Conservation (phyloP, 2,329 filamentous ascomycete species). For the Alternaria sp. region DNA sequence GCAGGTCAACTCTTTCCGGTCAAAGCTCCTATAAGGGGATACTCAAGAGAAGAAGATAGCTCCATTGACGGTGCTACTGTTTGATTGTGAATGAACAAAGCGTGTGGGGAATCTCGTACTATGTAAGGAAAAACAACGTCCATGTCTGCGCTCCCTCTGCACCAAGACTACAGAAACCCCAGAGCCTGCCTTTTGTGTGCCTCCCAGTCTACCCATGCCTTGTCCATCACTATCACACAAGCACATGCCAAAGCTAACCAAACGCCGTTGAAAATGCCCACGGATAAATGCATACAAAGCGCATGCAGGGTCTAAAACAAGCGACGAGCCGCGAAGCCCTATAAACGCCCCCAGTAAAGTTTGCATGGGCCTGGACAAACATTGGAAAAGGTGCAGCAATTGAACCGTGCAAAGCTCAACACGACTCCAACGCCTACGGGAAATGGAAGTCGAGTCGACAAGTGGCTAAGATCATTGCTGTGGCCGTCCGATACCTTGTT, state of each 20-base stretch:
- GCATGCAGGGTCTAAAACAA: conserved; percentile 8
- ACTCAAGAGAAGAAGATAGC: conserved; percentile 4
- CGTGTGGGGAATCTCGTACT: conserved; percentile 26
- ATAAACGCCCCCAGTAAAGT: conserved; percentile 5
- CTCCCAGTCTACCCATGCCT: conserved; percentile 15
- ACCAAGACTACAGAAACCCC: not conserved
- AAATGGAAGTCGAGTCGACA: not conserved
- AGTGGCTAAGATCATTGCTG: conserved; percentile 18
- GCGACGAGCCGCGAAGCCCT: conserved; percentile 14
- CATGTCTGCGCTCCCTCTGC: not conserved
- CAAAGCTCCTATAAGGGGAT: not conserved
- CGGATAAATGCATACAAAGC: conserved; percentile 21
- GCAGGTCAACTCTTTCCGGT: conserved; percentile 10
- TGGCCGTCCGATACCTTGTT: conserved; percentile 50
- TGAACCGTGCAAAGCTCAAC: conserved; percentile 9
- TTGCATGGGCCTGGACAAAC: conserved; percentile 2
- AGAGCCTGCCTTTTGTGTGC: not conserved
- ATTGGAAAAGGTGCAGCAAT: conserved; percentile 8
- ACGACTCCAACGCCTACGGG: not conserved
- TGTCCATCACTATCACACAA: conserved; percentile 20
- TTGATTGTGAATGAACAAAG: conserved; percentile 15
- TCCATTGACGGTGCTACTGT: conserved; percentile 6
- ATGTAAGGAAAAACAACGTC: conserved; percentile 19
- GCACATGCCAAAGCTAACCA: conserved; percentile 8
- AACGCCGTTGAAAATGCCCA: conserved; percentile 25